Evolutionary conservation across 768 basidiomycete genomes (phyloP).

Genomic region (Phlebiopsis gigantea): DNA sequence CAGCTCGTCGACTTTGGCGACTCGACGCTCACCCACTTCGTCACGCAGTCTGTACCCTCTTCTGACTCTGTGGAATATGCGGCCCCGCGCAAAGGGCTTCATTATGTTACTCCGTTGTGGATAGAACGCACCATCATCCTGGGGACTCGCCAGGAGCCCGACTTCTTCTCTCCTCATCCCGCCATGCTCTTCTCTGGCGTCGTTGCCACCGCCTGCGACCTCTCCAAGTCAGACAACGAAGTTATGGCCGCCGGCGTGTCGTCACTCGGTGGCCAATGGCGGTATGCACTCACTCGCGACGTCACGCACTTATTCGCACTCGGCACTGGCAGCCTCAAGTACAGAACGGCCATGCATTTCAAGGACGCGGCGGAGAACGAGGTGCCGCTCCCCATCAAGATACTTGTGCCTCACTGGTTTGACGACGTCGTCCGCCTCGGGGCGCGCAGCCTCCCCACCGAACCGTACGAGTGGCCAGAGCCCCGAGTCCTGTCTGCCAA

Average conservation of each 20-base stretch:
- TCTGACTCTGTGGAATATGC: conserved; percentile 47
- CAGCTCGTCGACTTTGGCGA: conserved; percentile 28
- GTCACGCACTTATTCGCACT: conserved; percentile 83
- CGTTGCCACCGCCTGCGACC: conserved; percentile 65
- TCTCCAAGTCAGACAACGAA: conserved; percentile 62
- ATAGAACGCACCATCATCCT: conserved; percentile 61
- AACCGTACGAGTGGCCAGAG: conserved; percentile 69
- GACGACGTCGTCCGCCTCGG: conserved; percentile 66
- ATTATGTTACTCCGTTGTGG: conserved; percentile 55
- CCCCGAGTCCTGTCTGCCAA: conserved; percentile 39
- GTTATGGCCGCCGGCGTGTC: conserved; percentile 68
- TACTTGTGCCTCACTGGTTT: conserved; percentile 91
- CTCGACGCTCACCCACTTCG: conserved; percentile 41
- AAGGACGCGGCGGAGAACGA: conserved; percentile 53
- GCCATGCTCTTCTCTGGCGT: conserved; percentile 79
- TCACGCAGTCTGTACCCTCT: conserved; percentile 52
- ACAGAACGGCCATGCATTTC: conserved; percentile 50
- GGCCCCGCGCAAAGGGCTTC: conserved; percentile 21
- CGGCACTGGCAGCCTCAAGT: conserved; percentile 37
- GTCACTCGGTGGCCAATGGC: conserved; percentile 79
- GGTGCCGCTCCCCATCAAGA: conserved; percentile 68
- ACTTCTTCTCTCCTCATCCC: conserved; percentile 74
- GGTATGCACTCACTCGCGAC: conserved; percentile 69
- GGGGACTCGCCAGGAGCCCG: conserved; percentile 50
- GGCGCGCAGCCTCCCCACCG: conserved; percentile 41